Evolutionary conservation across 768 basidiomycete species (phyloP), one percentile per base, ranked within the genome.

Genomic region (Mycena rosella): DNA sequence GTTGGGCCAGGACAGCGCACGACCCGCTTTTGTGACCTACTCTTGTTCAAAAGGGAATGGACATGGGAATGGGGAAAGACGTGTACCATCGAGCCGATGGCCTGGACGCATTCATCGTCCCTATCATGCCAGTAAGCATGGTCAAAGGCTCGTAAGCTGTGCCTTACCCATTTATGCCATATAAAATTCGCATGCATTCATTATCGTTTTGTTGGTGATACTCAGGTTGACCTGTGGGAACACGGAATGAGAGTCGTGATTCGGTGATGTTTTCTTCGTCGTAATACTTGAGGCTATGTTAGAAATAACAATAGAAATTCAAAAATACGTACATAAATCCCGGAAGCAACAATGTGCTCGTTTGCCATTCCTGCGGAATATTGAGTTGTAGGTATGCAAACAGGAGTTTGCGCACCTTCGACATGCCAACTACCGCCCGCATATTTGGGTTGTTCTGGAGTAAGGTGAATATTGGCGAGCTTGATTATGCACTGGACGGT

Each of bases 1-100:
- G 68, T 82, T 81, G n/a, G 80, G 80, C 70, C 81, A 82, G 14
- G 77, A 76, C 36, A 83, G 71, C 42, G 74, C 74, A 20, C 78
- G 74, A 27, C 77, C 76, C 40, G 72, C 56, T n/a, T 66, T 52
- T 20, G 74, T 81, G 7, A 68, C 61, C 67, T 68, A 34, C 22
- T 22, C 7, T 15, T n/a, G n/a, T n/a, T n/a, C n/a, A n/a, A n/a
- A n/a, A n/a, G 13, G 18, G 34, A 15, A 36, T 20, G 14, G 60
- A 30, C 9, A 40, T 22, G 14, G 27, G 14, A 8, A 24, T 17
- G n/a, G 34, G 13, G 60, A 40, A 40, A 34, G 11, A 5, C 5
- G 32, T 40, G 14, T 13, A 68, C 62, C n/a, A 82, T 74, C 4
- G 60, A 29, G 13, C 81, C 81, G 48, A 77, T 64, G 20, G 70